phyloP scores from a whole-genome alignment of 106 monocot genomes.

The Allium cepa region DNA sequence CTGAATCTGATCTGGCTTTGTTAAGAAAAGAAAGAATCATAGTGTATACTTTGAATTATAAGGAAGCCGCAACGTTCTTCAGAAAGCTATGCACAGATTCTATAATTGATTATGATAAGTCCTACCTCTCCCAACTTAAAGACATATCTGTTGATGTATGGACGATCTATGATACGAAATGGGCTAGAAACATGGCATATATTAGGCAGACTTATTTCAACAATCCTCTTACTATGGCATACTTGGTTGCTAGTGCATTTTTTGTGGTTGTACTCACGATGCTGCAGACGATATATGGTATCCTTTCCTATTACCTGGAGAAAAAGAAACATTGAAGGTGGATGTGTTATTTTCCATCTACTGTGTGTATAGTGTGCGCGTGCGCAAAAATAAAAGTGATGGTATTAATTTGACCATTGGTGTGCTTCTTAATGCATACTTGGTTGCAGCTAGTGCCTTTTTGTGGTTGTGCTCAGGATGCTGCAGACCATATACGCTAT shows the following conservation, averaged over 20 bases:
- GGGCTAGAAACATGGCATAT: constrained; percentile 33
- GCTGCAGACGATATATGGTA: constrained; percentile 20
- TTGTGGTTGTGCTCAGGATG: no score
- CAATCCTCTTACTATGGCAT: constrained; percentile 41
- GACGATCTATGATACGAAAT: constrained; percentile 23
- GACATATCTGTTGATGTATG: constrained; percentile 30
- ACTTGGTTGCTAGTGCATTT: constrained; percentile 27
- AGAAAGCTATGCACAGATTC: constrained; percentile 48
- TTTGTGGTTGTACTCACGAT: constrained; percentile 36
- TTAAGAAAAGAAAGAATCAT: constrained; percentile 36
- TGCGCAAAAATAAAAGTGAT: no score
- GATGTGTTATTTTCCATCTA: no score
- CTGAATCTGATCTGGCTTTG: constrained; percentile 3
- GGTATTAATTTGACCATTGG: no score
- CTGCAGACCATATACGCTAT: no score
- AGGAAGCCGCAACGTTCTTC: constrained; percentile 38
- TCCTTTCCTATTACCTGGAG: background rate
- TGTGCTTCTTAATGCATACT: no score
- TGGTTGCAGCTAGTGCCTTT: no score
- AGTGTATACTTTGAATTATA: constrained; percentile 35
- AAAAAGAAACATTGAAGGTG: no score
- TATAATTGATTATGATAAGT: constrained; percentile 31
- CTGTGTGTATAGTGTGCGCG: no score
- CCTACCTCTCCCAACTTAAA: constrained; percentile 24
- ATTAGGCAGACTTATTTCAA: constrained; percentile 31